Evolutionary conservation across 495 filamentous ascomycete species (phyloP).

Genomic region (Schizothecium vesticola): DNA sequence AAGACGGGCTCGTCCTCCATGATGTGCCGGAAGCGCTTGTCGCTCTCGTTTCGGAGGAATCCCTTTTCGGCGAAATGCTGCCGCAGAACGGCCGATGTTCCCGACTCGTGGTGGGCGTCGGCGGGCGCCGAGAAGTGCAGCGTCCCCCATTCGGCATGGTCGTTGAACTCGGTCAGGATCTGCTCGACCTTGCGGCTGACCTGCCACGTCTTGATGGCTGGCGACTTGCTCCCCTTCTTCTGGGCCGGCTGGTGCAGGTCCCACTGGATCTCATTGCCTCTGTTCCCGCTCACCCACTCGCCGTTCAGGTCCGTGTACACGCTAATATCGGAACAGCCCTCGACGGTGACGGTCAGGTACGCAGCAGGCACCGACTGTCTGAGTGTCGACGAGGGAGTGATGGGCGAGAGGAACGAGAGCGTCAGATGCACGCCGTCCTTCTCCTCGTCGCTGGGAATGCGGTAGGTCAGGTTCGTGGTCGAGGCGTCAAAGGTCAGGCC

Average conservation of each 20-base stretch:
- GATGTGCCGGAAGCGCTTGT: slow-evolving; percentile 61
- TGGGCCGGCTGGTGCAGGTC: slow-evolving; percentile 41
- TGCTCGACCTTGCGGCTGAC: slow-evolving; percentile 60
- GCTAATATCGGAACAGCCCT: slow-evolving; percentile 66
- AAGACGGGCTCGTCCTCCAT: slow-evolving; percentile 86
- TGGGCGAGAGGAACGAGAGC: slow-evolving; percentile 85
- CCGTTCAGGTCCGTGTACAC: slow-evolving; percentile 87
- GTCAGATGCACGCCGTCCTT: slow-evolving; percentile 51
- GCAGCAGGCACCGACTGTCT: slow-evolving; percentile 86
- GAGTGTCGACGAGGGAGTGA: slow-evolving; percentile 86
- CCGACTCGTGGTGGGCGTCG: slow-evolving; percentile 60
- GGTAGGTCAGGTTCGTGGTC: slow-evolving; percentile 86
- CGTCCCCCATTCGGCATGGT: slow-evolving; percentile 86
- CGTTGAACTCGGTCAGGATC: slow-evolving; percentile 65
- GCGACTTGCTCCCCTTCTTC: slow-evolving; percentile 1
- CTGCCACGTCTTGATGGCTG: slow-evolving; percentile 50
- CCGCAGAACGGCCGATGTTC: slow-evolving; percentile 63
- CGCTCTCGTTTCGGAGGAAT: slow-evolving; percentile 51
- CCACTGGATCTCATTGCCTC: slow-evolving; percentile 65
- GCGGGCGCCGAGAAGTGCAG: slow-evolving; percentile 69
- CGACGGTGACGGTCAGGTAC: slow-evolving; percentile 72
- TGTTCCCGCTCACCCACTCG: slow-evolving; percentile 78
- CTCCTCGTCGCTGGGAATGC: slow-evolving; percentile 48
- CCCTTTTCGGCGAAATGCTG: slow-evolving; percentile 67
- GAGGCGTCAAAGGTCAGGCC: slow-evolving; percentile 87